Base-by-base conservation (phyloP, 805 yeast genomes). In the Myxozyma monticola region DNA sequence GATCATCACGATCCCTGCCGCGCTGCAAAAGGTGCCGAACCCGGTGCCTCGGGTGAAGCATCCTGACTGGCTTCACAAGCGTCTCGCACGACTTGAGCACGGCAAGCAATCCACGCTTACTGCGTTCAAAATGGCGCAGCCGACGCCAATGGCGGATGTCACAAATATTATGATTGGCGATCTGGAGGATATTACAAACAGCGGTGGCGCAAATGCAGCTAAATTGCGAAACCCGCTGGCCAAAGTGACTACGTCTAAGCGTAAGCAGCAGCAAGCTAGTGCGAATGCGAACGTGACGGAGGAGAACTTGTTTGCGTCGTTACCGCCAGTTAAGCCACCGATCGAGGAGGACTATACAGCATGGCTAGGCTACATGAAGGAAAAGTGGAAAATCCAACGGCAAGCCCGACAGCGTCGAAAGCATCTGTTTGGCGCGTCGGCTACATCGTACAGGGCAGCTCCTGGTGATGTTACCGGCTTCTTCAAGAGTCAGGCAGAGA, bases 1-100 rank as follows among this genome's bases (percentile, higher is more conserved):
- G 69, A 88, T 93, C 61, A 87, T 93, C 60, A 85, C 96, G 0
- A 91, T 93, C 59, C 99, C 99, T 1, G 99, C 99, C 3, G 98
- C 97, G 4, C 73, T 91, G 47, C 99, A 93, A 70, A 80, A 81
- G 45, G 79, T 91, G 15, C 69, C 74, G 12, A 95, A 93, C 62
- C 99, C 99, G 0, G 97, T 95, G 37, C 97, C 97, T 4, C 75
- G 97, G 60, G 91, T 95, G 5, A 79, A 79, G 3, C 97, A 91
- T 63, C 99, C 99, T 0, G 93, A 84, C 26, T 93, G 99, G 99
- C 73, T 93, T 48, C 77, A 76, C 51, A 82, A 76, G 59, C 78
- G 77, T 51, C 80, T 91, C 46, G 74, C 76, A 1, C 70, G 70
- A 4, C 49, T 43, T 17, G 49, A 78, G 74, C 48, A 80, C n/a